Base-by-base conservation (phyloP, 129 eudicot genomes). In the Rutidosis leptorrhynchoides region DNA sequence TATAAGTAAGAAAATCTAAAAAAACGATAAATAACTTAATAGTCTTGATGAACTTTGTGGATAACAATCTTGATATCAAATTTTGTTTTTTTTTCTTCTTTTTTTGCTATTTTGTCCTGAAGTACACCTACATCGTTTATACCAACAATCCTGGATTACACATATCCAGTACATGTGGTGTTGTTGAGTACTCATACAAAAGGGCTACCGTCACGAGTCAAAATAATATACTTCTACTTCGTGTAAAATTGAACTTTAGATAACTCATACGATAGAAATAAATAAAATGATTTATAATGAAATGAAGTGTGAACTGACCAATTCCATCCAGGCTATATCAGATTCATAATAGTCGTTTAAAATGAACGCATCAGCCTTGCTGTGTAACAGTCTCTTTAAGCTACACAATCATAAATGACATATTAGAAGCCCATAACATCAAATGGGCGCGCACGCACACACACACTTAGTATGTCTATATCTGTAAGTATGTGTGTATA, bases 281-380 rank as follows among this genome's bases (percentile, higher is more conserved):
- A 21, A 14, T 57, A 51, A 24, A 64, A 54, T 51, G 26, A 48
- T 32, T 0, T 51, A 33, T 43, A 45, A 58, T 26, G 24, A 25
- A 65, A 51, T 43, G 57, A 25, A 28, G 35, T 65, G 78, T 66
- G 17, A 19, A 83, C 90, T 81, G 29, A 92, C 98, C 95, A 92
- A 73, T 65, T 92, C 91, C 95, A 92, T 78, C 98, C 98, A 92
- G 67, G 96, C 96, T 83, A 92, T 77, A 81, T 92, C 98, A 16
- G 98, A 92, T 59, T 92, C 95, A 76, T 83, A 88, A 71, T 92
- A 88, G 70, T 92, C 98, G 80, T 92, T 92, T 64, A 96, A 88
- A 32, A 80, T 80, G 74, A 92, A 88, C 30, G 98, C 96, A 81
- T 83, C 87, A 70, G 95, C 98, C 82, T 88, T 92, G 68, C 87